Evolutionary conservation across 225 moss, liverwort and hornwort genomes (phyloP).

Genomic region (Thuidium tamariscinum): DNA sequence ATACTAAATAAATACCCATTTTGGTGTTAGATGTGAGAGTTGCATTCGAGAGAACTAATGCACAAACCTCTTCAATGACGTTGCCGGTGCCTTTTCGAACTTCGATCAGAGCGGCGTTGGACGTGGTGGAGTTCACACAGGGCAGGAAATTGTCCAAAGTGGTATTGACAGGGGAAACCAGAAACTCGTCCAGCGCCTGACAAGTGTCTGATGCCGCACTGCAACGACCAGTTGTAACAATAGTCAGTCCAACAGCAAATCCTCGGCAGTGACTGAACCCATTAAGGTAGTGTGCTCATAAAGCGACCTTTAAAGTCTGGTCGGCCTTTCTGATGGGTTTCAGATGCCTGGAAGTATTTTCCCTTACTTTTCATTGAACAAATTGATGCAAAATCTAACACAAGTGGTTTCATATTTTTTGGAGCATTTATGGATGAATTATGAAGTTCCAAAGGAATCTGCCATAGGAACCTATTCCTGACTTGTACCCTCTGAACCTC

Average conservation of each 20-base stretch:
- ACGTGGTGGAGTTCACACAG: conserved; percentile 48
- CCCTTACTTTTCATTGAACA: no score
- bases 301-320: no score
- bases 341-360: no score
- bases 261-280: background rate
- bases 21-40: background rate
- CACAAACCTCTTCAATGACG: conserved; percentile 27
- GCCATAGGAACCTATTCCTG: no score
- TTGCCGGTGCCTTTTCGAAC: conserved; percentile 21
- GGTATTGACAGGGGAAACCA: conserved; percentile 43
- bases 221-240: background rate
- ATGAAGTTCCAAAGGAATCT: no score
- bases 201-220: conserved; percentile 64
- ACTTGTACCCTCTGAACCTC: background rate
- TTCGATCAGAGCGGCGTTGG: conserved; percentile 15
- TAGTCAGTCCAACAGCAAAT: background rate
- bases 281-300: no score
- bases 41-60: background rate
- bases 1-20: background rate
- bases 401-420: no score
- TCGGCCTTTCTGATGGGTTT: no score
- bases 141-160: conserved; percentile 58
- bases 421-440: no score
- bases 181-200: conserved; percentile 49
- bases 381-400: no score